Percentiles rank a stretch among this genome's conserved stretches.
These are phyloP conservation scores for Neolentinus lepideus DNA, from an alignment of 1,284 basidiomycete species.

Conservation along the genomic window DNA sequence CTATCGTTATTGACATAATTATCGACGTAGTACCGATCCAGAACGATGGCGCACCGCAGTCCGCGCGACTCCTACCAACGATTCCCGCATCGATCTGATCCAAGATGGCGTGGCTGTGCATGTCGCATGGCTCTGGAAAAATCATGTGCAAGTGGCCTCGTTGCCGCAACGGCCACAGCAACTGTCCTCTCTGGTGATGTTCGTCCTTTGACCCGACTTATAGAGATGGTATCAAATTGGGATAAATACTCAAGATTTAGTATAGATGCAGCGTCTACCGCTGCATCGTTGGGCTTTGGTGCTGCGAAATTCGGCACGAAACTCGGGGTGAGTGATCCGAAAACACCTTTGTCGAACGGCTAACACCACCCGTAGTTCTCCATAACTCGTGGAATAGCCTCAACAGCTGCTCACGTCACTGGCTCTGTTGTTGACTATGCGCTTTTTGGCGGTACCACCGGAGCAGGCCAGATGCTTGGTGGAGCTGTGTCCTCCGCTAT, in stretches of 20 bases:
- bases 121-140: neutral
- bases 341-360: constrained; percentile 6
- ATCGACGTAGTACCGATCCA: too few relatives aligned
- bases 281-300: constrained; percentile 54
- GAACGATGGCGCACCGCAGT: too few relatives aligned
- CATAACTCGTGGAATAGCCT: constrained; percentile 54
- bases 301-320: constrained; percentile 62
- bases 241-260: constrained; percentile 54
- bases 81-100: too few relatives aligned
- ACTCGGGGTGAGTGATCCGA: constrained; percentile 46
- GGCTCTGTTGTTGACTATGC: constrained; percentile 55
- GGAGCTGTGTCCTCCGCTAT: constrained; percentile 55
- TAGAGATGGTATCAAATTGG: constrained; percentile 35
- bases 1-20: too few relatives aligned
- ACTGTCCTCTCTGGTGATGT: neutral
- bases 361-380: constrained; percentile 42
- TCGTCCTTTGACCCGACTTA: neutral
- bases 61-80: too few relatives aligned
- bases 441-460: constrained; percentile 50
- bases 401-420: constrained; percentile 47
- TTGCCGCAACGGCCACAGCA: neutral
- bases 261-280: constrained; percentile 56
- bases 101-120: too few relatives aligned
- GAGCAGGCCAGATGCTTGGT: constrained; percentile 49
- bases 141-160: neutral